Evolutionary conservation across 73 alveolate species (phyloP).

Genomic region (Paramecium bursaria): DNA sequence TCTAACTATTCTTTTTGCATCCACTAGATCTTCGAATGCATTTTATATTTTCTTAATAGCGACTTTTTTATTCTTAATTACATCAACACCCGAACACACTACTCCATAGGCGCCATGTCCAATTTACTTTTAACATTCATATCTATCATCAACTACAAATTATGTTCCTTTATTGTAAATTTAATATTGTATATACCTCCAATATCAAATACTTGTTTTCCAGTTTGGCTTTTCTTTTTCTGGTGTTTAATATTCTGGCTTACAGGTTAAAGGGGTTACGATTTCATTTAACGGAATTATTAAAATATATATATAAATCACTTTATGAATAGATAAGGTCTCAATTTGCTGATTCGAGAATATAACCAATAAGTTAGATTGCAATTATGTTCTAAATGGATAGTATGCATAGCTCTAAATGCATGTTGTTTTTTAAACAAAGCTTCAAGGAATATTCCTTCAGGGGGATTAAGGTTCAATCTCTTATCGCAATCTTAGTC

Average conservation of each 20-base stretch:
- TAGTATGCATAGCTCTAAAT: constrained; percentile 30
- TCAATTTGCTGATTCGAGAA: constrained; percentile 55
- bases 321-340: constrained; percentile 59
- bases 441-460: constrained; percentile 62
- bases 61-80: constrained; percentile 80
- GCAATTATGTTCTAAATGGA: constrained; percentile 61
- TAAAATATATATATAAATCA: too few species aligned
- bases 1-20: constrained; percentile 92
- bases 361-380: constrained; percentile 67
- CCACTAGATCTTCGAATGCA: constrained; percentile 90
- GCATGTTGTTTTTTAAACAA: constrained; percentile 58
- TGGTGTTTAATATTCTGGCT: constrained; percentile 34
- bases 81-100: constrained; percentile 90
- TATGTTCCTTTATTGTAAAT: constrained; percentile 72
- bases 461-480: constrained; percentile 59
- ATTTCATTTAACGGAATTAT: too few species aligned
- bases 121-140: constrained; percentile 80
- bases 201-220: constrained; percentile 32
- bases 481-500: constrained; percentile 64
- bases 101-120: constrained; percentile 95
- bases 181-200: constrained; percentile 25
- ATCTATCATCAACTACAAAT: constrained; percentile 79
- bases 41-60: constrained; percentile 92
- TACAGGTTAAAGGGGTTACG: constrained; percentile 35
- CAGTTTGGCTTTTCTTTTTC: constrained; percentile 48